Percentiles rank a stretch among this genome's conserved stretches.
These are phyloP conservation scores for Flaveria trinervia DNA, from an alignment of 129 eudicot genomes.

Conservation along the genomic window DNA sequence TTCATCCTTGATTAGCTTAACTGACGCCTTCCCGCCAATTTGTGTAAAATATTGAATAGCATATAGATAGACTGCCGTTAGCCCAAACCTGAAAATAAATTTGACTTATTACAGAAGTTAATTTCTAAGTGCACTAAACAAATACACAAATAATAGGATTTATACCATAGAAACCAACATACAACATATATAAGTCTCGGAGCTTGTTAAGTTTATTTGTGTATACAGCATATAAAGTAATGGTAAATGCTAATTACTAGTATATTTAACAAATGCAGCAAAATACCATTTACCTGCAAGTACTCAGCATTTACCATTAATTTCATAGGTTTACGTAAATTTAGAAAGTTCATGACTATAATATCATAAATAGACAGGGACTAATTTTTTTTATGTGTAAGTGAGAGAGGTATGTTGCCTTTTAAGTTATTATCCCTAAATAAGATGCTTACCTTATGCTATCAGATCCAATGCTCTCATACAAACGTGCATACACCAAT, in stretches of 20 bases:
- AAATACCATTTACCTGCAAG: too few relatives aligned
- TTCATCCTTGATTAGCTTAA: slow-evolving; percentile 74
- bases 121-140: background rate
- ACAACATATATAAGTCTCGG: background rate
- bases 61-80: slow-evolving; percentile 73
- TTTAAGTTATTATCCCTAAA: background rate
- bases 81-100: slow-evolving; percentile 59
- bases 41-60: slow-evolving; percentile 76
- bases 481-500: slow-evolving; percentile 89
- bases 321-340: background rate
- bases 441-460: slow-evolving; percentile 55
- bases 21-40: slow-evolving; percentile 76
- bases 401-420: background rate
- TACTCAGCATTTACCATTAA: background rate
- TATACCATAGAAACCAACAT: background rate
- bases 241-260: background rate
- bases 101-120: background rate
- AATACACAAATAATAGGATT: background rate
- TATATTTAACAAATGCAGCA: background rate
- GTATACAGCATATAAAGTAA: too few relatives aligned
- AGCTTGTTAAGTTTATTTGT: background rate
- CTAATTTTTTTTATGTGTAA: too few relatives aligned
- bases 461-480: slow-evolving; percentile 67
- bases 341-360: too few relatives aligned
- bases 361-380: too few relatives aligned